Conservation (phyloP, 1,139 yeast genomes). For the Candida sp. region DNA sequence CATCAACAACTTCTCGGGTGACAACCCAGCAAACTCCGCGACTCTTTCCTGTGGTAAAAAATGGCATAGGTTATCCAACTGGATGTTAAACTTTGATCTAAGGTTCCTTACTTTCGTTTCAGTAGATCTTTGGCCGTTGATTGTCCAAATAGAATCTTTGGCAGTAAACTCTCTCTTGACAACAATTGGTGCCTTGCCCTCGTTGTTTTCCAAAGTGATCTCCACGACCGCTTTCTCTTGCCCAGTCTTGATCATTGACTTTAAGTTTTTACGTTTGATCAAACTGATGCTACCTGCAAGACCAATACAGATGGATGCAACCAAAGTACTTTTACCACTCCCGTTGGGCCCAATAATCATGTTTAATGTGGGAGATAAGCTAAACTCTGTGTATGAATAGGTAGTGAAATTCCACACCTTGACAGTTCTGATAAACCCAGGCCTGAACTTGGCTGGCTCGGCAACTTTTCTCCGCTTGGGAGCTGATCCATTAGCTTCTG, state of each 20-base stretch:
- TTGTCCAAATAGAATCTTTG: constrained; percentile 61
- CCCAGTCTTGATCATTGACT: constrained; percentile 83
- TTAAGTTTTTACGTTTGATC: constrained; percentile 78
- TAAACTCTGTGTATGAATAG: constrained; percentile 76
- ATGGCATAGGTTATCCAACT: constrained; percentile 90
- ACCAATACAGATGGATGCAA: constrained; percentile 93
- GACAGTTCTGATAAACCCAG: constrained; percentile 76
- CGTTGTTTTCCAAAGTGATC: constrained; percentile 60
- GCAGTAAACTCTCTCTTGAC: constrained; percentile 44
- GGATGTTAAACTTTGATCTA: constrained; percentile 66
- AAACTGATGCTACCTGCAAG: constrained; percentile 81
- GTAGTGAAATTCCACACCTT: constrained; percentile 81
- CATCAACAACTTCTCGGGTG: constrained; percentile 72
- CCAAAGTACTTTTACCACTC: constrained; percentile 93
- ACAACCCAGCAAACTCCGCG: constrained; percentile 85
- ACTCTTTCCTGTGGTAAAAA: constrained; percentile 96
- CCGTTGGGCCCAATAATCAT: constrained; percentile 99
- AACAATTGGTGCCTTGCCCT: constrained; percentile 27
- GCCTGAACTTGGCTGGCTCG: constrained; percentile 25
- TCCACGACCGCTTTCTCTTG: constrained; percentile 59
- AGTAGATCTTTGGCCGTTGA: constrained; percentile 50
- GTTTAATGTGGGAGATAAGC: constrained; percentile 82
- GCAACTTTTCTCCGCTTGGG: constrained; percentile 8
- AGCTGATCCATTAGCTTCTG: constrained; percentile 1
- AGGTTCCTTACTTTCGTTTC: constrained; percentile 51